Percentiles rank a stretch among this genome's conserved stretches.
Evolutionary conservation across 768 basidiomycete genomes (phyloP).

Genomic region (Mycena venus): DNA sequence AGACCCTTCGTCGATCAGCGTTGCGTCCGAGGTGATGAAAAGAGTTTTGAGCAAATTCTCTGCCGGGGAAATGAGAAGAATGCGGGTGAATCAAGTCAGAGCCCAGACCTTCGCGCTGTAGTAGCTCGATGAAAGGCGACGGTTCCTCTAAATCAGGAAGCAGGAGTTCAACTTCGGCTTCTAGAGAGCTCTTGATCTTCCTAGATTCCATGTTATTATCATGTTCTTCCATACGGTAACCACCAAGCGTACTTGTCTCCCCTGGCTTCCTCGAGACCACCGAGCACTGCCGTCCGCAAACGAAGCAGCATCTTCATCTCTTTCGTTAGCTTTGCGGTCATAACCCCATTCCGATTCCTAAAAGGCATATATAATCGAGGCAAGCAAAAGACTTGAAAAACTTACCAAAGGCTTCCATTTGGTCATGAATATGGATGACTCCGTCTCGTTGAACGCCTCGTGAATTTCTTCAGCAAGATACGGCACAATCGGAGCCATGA

Average conservation of each 20-base stretch:
- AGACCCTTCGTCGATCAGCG: conserved; percentile 61
- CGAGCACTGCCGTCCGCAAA: conserved; percentile 72
- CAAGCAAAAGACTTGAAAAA: conserved; percentile 11
- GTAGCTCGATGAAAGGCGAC: conserved; percentile 43
- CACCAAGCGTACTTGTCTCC: conserved; percentile 69
- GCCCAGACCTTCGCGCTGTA: conserved; percentile 57
- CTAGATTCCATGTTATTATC: conserved; percentile 49
- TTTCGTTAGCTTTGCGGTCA: conserved; percentile 63
- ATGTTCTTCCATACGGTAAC: not conserved
- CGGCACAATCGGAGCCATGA: conserved; percentile 89
- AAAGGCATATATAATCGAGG: not conserved
- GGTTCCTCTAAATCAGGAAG: conserved; percentile 52
- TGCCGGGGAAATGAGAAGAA: conserved; percentile 43
- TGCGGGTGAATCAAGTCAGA: not conserved
- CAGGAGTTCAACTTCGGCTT: conserved; percentile 79
- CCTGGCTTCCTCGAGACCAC: conserved; percentile 83
- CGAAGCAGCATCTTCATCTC: conserved; percentile 76
- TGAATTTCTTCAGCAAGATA: conserved; percentile 93
- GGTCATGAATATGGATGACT: conserved; percentile 75
- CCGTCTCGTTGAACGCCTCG: conserved; percentile 53
- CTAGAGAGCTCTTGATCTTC: conserved; percentile 79
- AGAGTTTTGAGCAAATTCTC: conserved; percentile 77
- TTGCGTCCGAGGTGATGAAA: conserved; percentile 85
- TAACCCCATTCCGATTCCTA: conserved; percentile 77
- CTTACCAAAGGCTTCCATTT: conserved; percentile 81